Conservation (phyloP, 2,329 filamentous ascomycete genomes). For the Penicillium sp. region DNA sequence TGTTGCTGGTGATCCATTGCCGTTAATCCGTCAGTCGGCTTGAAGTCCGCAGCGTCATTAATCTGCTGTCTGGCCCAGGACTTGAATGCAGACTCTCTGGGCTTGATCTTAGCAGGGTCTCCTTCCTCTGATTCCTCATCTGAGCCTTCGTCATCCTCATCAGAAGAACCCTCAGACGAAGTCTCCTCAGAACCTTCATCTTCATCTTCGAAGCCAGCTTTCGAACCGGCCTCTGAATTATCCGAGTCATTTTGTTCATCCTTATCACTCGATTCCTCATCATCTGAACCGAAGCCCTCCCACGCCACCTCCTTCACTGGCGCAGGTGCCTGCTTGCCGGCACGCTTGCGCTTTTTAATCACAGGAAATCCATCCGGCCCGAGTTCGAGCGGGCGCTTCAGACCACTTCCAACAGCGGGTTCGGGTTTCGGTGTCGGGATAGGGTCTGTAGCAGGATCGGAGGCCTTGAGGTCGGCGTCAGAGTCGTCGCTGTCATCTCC, state of each 20-base stretch:
- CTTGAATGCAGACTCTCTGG: conserved; percentile 70
- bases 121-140: conserved; percentile 21
- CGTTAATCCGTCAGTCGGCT: conserved; percentile 42
- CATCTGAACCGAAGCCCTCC: conserved; percentile 45
- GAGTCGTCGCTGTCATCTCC: conserved; percentile 35
- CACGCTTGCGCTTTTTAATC: conserved; percentile 74
- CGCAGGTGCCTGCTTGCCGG: conserved; percentile 46
- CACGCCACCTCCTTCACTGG: conserved; percentile 39
- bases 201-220: conserved; percentile 25
- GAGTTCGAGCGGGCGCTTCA: conserved; percentile 80
- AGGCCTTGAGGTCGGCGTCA: conserved; percentile 26
- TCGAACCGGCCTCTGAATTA: conserved; percentile 19
- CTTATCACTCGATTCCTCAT: conserved; percentile 42
- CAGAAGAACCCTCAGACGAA: not conserved
- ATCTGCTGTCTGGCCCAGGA: conserved; percentile 83
- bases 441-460: conserved; percentile 17
- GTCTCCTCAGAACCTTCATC: conserved; percentile 17
- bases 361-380: conserved; percentile 76
- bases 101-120: conserved; percentile 23
- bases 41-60: conserved; percentile 74
- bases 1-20: conserved; percentile 29
- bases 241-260: conserved; percentile 29
- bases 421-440: conserved; percentile 37
- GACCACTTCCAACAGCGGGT: conserved; percentile 59
- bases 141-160: conserved; percentile 23